A percentile compares a stretch with the other conserved stretches of the same genome.
Conservation (phyloP, 495 filamentous ascomycete species). For the Mycothermus thermophilus region DNA sequence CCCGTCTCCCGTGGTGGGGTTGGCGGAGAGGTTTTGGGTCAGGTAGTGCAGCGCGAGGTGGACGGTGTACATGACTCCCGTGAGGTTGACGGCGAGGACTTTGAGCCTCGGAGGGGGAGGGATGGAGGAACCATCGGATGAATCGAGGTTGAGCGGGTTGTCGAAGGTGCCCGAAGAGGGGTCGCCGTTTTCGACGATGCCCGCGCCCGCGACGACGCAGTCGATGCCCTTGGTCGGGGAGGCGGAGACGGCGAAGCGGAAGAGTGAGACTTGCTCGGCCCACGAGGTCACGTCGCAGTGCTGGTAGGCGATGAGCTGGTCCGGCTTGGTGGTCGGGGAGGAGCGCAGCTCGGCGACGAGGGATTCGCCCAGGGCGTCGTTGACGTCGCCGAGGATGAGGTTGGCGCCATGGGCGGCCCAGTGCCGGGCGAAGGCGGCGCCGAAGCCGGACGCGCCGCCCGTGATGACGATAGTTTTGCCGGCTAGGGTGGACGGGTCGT, state of each 20-base stretch:
- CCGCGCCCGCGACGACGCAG: conserved; percentile 54
- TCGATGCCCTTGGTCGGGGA: conserved; percentile 45
- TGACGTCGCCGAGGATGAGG: conserved; percentile 36
- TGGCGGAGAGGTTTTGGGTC: conserved; percentile 19
- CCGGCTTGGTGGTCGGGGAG: conserved; percentile 16
- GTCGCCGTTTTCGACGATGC: conserved; percentile 34
- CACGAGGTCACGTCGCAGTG: conserved; percentile 42
- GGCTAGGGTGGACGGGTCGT: conserved; percentile 25
- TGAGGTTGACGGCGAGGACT: conserved; percentile 47
- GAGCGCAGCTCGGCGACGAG: conserved; percentile 24
- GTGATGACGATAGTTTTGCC: conserved; percentile 37
- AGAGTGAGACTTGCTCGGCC: conserved; percentile 46
- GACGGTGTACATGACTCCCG: conserved; percentile 48
- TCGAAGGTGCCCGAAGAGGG: conserved; percentile 19
- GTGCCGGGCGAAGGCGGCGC: conserved; percentile 35
- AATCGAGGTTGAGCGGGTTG: conserved; percentile 21
- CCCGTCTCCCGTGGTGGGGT: conserved; percentile 20
- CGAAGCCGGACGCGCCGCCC: conserved; percentile 40
- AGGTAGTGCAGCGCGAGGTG: conserved; percentile 51
- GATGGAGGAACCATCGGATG: conserved; percentile 11
- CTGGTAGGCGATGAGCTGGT: conserved; percentile 31
- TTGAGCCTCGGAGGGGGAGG: conserved; percentile 39
- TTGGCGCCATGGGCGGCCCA: conserved; percentile 28
- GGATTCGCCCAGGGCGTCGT: conserved; percentile 21
- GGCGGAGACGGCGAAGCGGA: conserved; percentile 35